Evolutionary conservation across 345 rosid species (phyloP).

Genomic region (Noccaea caerulescens): DNA sequence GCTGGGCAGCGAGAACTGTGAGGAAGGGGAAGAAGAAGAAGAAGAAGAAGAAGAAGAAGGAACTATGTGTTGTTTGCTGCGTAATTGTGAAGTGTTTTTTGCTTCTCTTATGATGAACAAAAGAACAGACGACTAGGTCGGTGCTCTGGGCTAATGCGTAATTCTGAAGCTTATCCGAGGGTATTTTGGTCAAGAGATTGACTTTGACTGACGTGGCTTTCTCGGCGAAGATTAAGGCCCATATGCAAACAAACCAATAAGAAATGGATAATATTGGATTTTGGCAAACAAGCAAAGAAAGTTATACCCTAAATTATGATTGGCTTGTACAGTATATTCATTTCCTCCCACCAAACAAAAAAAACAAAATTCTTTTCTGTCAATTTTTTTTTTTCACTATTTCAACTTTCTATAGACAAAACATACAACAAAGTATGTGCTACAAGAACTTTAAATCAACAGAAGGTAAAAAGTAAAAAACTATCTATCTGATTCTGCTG

Average conservation of each 20-base stretch:
- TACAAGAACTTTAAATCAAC: conserved; percentile 15
- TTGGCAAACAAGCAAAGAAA: neutral
- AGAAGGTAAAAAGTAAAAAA: neutral
- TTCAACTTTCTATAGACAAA: conserved; percentile 7
- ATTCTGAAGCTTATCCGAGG: conserved; percentile 19
- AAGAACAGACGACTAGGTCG: conserved; percentile 27
- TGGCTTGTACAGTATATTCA: neutral
- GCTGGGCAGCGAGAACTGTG: neutral
- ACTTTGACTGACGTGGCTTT: conserved; percentile 24
- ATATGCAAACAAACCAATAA: neutral
- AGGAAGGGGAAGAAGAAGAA: conserved; percentile 9
- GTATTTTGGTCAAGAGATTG: conserved; percentile 28
- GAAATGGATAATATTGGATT: neutral
- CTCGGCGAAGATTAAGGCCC: neutral
- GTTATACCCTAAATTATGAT: neutral
- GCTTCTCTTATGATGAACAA: neutral
- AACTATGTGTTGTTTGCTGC: neutral
- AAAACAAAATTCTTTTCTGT: neutral
- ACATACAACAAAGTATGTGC: conserved; percentile 32
- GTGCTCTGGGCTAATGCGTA: conserved; percentile 27
- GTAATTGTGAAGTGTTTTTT: neutral
- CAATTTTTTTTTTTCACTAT: neutral
- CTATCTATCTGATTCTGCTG: conserved; percentile 40
- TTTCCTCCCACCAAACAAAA: neutral
- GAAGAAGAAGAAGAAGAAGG: neutral